These are phyloP conservation scores for Pleurotus tuoliensis DNA, from an alignment of 768 basidiomycete genomes.

Conservation along the genomic window DNA sequence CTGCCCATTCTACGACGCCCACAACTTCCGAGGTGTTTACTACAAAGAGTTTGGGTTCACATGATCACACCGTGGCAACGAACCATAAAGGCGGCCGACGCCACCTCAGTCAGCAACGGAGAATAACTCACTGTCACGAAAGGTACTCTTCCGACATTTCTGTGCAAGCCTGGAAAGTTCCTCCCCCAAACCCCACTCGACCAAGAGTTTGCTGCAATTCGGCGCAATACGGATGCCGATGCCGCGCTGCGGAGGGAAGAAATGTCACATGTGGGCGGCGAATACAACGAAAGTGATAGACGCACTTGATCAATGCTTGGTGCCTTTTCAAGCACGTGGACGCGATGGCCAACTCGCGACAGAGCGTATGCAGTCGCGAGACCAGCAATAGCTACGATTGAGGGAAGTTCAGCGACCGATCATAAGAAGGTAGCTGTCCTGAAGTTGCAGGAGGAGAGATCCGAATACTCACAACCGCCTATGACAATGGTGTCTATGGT, in stretches of 20 bases:
- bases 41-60: constrained; percentile 13
- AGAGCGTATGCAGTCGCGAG: constrained; percentile 47
- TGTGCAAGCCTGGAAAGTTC: constrained; percentile 28
- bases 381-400: constrained; percentile 37
- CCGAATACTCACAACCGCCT: constrained; percentile 36
- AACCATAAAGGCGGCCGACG: neutral
- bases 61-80: neutral
- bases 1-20: constrained; percentile 45
- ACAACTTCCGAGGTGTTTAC: constrained; percentile 41
- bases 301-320: constrained; percentile 28
- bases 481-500: constrained; percentile 41
- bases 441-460: neutral
- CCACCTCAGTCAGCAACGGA: neutral
- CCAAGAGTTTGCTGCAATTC: constrained; percentile 46
- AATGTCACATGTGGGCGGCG: no score
- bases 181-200: constrained; percentile 46
- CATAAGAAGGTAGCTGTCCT: neutral
- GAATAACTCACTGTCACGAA: constrained; percentile 29
- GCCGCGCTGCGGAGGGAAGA: constrained; percentile 18
- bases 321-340: constrained; percentile 42
- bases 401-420: neutral
- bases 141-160: constrained; percentile 28
- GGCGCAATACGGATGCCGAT: constrained; percentile 49
- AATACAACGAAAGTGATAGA: no score
- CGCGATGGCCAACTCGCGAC: constrained; percentile 45